These are phyloP conservation scores for Chaetomiaceae sp. DNA, from an alignment of 2,329 filamentous ascomycete species.

Conservation along the genomic window DNA sequence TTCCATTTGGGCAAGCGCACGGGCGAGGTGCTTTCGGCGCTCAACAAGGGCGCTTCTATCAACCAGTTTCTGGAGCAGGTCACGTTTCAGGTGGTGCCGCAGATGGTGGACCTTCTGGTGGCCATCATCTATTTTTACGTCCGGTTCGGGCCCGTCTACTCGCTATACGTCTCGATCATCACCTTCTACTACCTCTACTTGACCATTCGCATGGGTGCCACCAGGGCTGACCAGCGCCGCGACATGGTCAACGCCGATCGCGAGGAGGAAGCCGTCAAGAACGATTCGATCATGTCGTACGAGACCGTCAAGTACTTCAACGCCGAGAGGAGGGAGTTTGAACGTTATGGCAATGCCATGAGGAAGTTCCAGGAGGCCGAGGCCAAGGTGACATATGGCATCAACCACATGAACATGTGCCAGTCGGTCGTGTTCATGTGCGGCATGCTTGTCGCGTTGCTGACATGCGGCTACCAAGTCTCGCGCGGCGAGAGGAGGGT, in stretches of 20 bases:
- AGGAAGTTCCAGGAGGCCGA: constrained; percentile 68
- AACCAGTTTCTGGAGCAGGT: constrained; percentile 96
- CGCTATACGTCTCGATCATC: constrained; percentile 81
- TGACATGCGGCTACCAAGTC: constrained; percentile 74
- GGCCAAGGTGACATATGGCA: constrained; percentile 69
- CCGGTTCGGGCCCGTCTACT: constrained; percentile 82
- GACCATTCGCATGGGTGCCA: constrained; percentile 93
- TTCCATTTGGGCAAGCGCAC: constrained; percentile 97
- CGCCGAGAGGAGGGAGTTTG: constrained; percentile 74
- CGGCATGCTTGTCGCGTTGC: constrained; percentile 66
- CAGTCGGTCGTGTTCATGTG: constrained; percentile 78
- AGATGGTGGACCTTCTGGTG: constrained; percentile 84
- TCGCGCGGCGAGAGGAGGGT: constrained; percentile 60
- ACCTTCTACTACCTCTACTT: constrained; percentile 96
- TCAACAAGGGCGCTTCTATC: constrained; percentile 94
- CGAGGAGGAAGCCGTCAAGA: constrained; percentile 96
- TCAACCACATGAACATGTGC: constrained; percentile 75
- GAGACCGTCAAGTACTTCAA: constrained; percentile 94
- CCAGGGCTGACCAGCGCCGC: constrained; percentile 82
- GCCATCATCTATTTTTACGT: constrained; percentile 78
- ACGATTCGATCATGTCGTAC: constrained; percentile 98
- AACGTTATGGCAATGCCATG: constrained; percentile 67
- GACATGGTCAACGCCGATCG: constrained; percentile 93
- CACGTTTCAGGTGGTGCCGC: constrained; percentile 91
- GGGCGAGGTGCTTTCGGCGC: constrained; percentile 87